Evolutionary conservation across 2,329 filamentous ascomycete genomes (phyloP), one percentile per base, ranked within the genome.

Genomic region (Fusarium robinianum): DNA sequence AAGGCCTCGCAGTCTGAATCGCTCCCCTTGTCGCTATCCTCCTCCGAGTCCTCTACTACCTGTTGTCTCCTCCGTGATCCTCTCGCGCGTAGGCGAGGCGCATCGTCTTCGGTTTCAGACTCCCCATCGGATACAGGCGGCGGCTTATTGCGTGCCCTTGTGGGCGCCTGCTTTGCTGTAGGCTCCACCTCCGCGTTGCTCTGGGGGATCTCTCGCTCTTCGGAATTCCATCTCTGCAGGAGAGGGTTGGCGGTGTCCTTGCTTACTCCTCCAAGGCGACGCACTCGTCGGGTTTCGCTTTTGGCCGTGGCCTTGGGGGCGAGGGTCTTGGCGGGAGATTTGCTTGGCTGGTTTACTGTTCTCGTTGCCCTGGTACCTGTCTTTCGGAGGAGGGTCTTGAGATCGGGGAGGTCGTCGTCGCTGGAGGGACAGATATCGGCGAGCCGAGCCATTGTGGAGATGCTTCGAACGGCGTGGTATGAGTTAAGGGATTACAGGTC

Each of bases 381-480:
- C 18, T 41, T 55, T 7, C 45, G 51, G 15, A 63, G 30, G 7
- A 73, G 46, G 3, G 63, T 61, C 25, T 67, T 63, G 16, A 72
- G 44, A 22, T 71, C 69, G 2, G 72, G 71, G 17, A 74, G 66
- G 22, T 74, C 73, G 27, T 75, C 72, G 14, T 73, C 69, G 38
- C 65, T 67, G 12, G 66, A 65, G 29, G 57, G 52, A 34, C 44
- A 61, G 32, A 53, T 60, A 6, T 67, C 59, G 19, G 57, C 54
- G 8, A 65, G 51, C 16, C 59, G 60, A 36, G 63, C 56, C 65
- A 67, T 67, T 15, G 17, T 44, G 23, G n/a, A 23, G 6, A 9
- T 29, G 37, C 25, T 24, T 16, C 25, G 25, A 8, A 12, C 4
- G 8, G 15, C n/a, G 3, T 27, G 25, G 25, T 27, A 14, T 8